Evolutionary conservation across 768 basidiomycete genomes (phyloP), one percentile per base, ranked within the genome.

Genomic region (Auricularia heimuer): DNA sequence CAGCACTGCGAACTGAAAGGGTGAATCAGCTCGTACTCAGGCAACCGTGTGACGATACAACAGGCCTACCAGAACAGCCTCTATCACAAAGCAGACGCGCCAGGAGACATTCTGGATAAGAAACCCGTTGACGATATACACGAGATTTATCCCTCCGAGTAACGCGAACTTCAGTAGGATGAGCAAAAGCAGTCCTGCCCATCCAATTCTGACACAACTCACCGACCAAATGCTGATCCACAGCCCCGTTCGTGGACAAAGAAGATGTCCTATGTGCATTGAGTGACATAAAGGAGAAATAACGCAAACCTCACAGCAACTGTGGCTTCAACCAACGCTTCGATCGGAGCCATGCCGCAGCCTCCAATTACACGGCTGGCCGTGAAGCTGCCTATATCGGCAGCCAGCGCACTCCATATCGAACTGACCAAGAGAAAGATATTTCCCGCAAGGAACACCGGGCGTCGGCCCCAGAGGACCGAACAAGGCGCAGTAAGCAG

Each of bases 301-400:
- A n/a, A 3, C 18, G 2, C 47, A 24, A 14, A 60, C 35, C 66
- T 42, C 29, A 65, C 67, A 42, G 61, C 68, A 39, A 68, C 65
- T 16, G 64, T 67, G n/a, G 68, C 68, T 39, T 67, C 66, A 18
- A 68, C 68, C 29, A 68, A 58, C 37, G 62, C 67, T 67, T 68
- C 68, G 8, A 68, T 54, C 16, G 66, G 68, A 14, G 68, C 68
- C 68, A 68, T 68, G 3, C 68, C 68, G 14, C 60, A 45, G 18
- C 68, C 68, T 34, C 66, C 67, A 39, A 68, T 62, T 2, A 68
- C 68, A 54, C 68, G 58, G 14, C 44, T 63, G 0, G 68, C 68
- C 10, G 68, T 68, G 16, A 67, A 63, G 24, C 67, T 42, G 39
- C 39, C 39, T 14, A 42, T 14, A 42, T 42, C 39, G 39, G 39